Evolutionary conservation across 306 rosid species (phyloP).

Genomic region (Prunus padus): DNA sequence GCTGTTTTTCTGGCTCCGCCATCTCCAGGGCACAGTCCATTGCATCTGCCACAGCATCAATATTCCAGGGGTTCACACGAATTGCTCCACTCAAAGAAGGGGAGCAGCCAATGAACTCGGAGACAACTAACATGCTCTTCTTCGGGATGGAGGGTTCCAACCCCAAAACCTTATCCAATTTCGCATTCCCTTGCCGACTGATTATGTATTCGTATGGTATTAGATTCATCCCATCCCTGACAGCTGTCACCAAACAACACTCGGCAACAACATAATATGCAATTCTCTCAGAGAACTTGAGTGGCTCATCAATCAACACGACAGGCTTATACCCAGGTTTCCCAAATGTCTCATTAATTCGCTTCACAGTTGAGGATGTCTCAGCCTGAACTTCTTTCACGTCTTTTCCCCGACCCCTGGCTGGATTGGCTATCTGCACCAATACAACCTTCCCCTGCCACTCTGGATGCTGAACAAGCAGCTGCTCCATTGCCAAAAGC

Average conservation of each 20-base stretch:
- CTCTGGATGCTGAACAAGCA: constrained; percentile 65
- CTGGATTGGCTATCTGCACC: constrained; percentile 89
- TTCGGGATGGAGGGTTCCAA: constrained; percentile 35
- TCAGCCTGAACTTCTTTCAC: constrained; percentile 71
- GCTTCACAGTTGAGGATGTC: constrained; percentile 53
- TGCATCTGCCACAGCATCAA: constrained; percentile 84
- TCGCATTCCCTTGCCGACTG: constrained; percentile 65
- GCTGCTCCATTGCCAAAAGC: constrained; percentile 87
- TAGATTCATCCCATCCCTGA: constrained; percentile 90
- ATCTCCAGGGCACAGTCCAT: constrained; percentile 71
- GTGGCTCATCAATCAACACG: constrained; percentile 67
- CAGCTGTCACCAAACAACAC: constrained; percentile 86
- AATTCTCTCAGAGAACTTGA: constrained; percentile 63
- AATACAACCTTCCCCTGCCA: constrained; percentile 64
- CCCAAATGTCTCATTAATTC: constrained; percentile 64
- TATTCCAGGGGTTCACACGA: constrained; percentile 88
- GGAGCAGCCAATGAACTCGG: constrained; percentile 89
- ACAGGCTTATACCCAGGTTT: constrained; percentile 71
- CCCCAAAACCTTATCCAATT: constrained; percentile 56
- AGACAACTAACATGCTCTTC: constrained; percentile 83
- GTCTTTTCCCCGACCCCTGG: constrained; percentile 74
- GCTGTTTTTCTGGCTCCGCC: constrained; percentile 70
- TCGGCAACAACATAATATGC: constrained; percentile 81
- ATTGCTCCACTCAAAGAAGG: constrained; percentile 90
- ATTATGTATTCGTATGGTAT: constrained; percentile 79